These are phyloP conservation scores for Sherardia arvensis DNA, from an alignment of 257 asterid species.

Conservation along the genomic window DNA sequence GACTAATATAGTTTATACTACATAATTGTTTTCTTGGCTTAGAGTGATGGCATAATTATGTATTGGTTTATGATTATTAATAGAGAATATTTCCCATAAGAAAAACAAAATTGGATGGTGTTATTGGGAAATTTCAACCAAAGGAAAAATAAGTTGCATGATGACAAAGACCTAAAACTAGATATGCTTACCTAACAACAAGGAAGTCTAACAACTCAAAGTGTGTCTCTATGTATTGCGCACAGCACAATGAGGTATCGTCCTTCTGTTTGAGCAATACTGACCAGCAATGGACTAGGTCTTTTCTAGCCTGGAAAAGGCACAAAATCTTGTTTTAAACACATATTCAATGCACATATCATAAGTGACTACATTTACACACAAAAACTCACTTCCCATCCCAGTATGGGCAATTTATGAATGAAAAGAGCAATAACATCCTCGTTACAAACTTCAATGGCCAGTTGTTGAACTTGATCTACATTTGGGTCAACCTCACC, in stretches of 20 bases:
- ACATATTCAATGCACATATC: constrained; percentile 8
- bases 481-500: constrained; percentile 80
- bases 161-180: constrained; percentile 5
- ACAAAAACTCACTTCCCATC: constrained; percentile 85
- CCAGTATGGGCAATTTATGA: constrained; percentile 78
- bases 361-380: constrained; percentile 1
- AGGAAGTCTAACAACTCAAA: constrained; percentile 93
- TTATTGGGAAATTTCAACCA: background rate
- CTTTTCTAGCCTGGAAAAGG: constrained; percentile 69
- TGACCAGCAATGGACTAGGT: constrained; percentile 85
- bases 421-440: constrained; percentile 78
- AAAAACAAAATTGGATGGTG: too few species aligned
- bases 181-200: constrained; percentile 65
- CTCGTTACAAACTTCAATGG: constrained; percentile 73
- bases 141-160: background rate
- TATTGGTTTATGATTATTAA: too few species aligned
- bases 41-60: too few species aligned
- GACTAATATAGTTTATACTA: too few species aligned
- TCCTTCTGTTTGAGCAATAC: constrained; percentile 86
- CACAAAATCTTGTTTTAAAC: constrained; percentile 15
- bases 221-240: constrained; percentile 85
- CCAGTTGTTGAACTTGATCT: constrained; percentile 71
- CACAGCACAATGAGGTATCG: constrained; percentile 55
- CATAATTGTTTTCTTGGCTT: too few species aligned
- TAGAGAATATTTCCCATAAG: too few species aligned